A percentile compares a stretch with the other conserved stretches of the same genome.
Conservation (phyloP, 805 yeast genomes). For the Zygosaccharomyces lentus region DNA sequence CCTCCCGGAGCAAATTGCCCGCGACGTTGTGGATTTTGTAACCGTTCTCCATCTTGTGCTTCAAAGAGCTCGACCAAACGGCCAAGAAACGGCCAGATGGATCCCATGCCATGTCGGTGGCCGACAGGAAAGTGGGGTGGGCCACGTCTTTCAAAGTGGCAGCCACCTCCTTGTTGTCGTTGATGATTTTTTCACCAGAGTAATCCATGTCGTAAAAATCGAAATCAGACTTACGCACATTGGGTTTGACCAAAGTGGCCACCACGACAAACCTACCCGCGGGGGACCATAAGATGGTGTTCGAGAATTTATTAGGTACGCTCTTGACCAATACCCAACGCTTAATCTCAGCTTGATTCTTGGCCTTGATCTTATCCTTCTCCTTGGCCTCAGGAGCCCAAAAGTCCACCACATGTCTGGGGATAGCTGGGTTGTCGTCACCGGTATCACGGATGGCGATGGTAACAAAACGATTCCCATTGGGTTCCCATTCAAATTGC, state of each 20-base stretch:
- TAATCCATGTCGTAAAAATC: conserved; percentile 85
- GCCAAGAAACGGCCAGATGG: conserved; percentile 90
- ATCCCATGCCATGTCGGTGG: conserved; percentile 89
- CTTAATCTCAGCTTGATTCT: conserved; percentile 35
- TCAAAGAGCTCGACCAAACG: conserved; percentile 83
- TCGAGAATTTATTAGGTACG: conserved; percentile 59
- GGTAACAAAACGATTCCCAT: conserved; percentile 77
- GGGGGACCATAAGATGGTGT: conserved; percentile 84
- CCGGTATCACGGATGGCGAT: conserved; percentile 57
- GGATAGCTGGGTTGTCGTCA: conserved; percentile 56
- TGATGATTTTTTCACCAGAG: conserved; percentile 55
- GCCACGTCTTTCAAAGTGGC: conserved; percentile 60
- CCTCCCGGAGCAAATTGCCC: conserved; percentile 73
- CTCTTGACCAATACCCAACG: conserved; percentile 59
- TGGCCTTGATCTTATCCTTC: conserved; percentile 43
- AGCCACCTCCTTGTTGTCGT: conserved; percentile 41
- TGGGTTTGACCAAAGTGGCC: conserved; percentile 44
- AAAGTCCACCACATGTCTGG: conserved; percentile 66
- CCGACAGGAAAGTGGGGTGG: conserved; percentile 63
- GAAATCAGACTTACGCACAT: conserved; percentile 54
- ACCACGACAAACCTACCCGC: conserved; percentile 78
- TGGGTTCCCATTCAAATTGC: conserved; percentile 95
- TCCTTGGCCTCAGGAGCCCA: conserved; percentile 70
- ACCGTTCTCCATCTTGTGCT: conserved; percentile 84
- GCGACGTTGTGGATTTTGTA: conserved; percentile 81